These are phyloP conservation scores for Pythium rhizo-oryzae DNA, from an alignment of 352 stramenopile genomes.

Conservation along the genomic window DNA sequence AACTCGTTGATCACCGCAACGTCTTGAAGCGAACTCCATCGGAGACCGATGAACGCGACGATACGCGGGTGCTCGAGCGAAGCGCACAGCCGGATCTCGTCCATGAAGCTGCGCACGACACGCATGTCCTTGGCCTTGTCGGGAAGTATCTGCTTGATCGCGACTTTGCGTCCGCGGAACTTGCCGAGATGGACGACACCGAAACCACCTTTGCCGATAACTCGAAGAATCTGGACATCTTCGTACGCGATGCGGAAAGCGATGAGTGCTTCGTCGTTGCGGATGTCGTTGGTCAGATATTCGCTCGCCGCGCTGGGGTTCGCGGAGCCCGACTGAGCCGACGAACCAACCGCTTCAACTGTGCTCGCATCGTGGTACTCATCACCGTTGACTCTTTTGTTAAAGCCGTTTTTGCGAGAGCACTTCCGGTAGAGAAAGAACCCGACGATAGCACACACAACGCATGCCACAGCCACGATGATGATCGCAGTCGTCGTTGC, in stretches of 20 bases:
- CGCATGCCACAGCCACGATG: neutral
- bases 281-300: constrained; percentile 30
- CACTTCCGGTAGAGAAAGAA: constrained; percentile 11
- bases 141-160: constrained; percentile 23
- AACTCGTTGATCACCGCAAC: constrained; percentile 38
- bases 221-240: constrained; percentile 8
- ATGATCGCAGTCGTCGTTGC: constrained; percentile 6
- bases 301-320: neutral
- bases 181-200: constrained; percentile 22
- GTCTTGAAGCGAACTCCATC: constrained; percentile 37
- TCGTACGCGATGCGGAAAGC: constrained; percentile 11
- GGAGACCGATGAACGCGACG: constrained; percentile 37
- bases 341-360: neutral
- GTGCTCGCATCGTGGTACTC: constrained; percentile 12
- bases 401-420: neutral
- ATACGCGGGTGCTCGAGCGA: constrained; percentile 40
- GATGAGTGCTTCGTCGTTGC: constrained; percentile 11
- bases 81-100: constrained; percentile 40
- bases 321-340: neutral
- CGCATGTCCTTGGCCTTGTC: constrained; percentile 28
- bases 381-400: neutral
- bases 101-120: constrained; percentile 33
- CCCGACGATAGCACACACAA: constrained; percentile 1
- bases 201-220: constrained; percentile 27
- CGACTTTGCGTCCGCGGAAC: constrained; percentile 18